Evolutionary conservation across 2,329 filamentous ascomycete species (phyloP).

Genomic region (Alternaria sp.): DNA sequence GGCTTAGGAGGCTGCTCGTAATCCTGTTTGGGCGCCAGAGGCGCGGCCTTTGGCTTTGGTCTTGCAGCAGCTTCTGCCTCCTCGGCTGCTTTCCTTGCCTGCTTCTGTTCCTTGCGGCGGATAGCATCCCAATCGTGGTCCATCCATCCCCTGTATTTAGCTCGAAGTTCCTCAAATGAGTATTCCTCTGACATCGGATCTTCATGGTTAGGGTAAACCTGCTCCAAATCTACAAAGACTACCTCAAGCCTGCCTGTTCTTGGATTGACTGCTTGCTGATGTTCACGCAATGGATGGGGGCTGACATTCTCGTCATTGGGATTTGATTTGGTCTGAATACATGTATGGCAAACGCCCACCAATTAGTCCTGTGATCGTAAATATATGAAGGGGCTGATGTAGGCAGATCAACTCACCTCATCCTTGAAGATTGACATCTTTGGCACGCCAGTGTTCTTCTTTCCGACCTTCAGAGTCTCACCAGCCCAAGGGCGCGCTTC

Average conservation of each 20-base stretch:
- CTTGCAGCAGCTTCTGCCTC: conserved; percentile 17
- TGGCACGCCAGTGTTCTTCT: conserved; percentile 74
- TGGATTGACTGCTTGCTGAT: conserved; percentile 82
- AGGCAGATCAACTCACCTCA: conserved; percentile 71
- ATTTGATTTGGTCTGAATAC: conserved; percentile 59
- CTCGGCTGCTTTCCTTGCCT: conserved; percentile 35
- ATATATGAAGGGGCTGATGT: conserved; percentile 48
- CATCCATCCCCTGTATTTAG: conserved; percentile 73
- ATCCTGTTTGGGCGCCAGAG: conserved; percentile 26
- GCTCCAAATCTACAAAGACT: conserved; percentile 84
- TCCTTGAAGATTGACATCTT: conserved; percentile 97
- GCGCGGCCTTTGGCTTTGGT: conserved; percentile 15
- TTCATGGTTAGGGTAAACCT: conserved; percentile 79
- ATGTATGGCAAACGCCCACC: conserved; percentile 56
- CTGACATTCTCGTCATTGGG: conserved; percentile 44
- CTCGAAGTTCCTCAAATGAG: conserved; percentile 91
- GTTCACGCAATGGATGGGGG: conserved; percentile 72
- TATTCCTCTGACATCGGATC: conserved; percentile 72
- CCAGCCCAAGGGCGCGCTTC: conserved; percentile 91
- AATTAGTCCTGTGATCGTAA: conserved; percentile 82
- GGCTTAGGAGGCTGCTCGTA: conserved; percentile 23
- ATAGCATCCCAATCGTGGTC: conserved; percentile 59
- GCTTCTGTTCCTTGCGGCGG: conserved; percentile 33
- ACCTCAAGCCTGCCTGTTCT: conserved; percentile 83
- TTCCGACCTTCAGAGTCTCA: conserved; percentile 86